Evolutionary conservation across 441 rosid species (phyloP).

Genomic region (Sinapis alba): DNA sequence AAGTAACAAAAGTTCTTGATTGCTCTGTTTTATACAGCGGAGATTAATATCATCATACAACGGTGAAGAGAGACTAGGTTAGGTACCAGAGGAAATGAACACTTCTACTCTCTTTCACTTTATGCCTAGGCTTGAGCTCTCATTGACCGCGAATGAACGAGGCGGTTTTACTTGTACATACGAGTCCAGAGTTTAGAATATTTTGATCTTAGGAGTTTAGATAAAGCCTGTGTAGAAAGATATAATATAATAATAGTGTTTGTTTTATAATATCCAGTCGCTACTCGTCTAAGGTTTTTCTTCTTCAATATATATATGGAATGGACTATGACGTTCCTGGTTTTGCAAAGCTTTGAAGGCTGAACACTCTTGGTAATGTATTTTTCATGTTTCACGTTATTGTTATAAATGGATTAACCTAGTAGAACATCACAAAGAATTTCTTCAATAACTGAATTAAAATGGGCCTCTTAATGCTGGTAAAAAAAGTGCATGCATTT

Average conservation of each 20-base stretch:
- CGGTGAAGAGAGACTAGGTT: slow-evolving; percentile 4
- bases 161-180: slow-evolving; percentile 21
- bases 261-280: not conserved
- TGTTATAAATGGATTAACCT: not conserved
- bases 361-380: not conserved
- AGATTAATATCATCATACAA: slow-evolving; percentile 35
- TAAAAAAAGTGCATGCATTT: not conserved
- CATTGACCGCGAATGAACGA: not conserved
- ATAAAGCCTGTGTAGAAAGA: not conserved
- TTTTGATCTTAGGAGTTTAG: not conserved
- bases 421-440: not conserved
- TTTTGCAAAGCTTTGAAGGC: not conserved
- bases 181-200: not conserved
- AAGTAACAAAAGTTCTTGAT: not conserved
- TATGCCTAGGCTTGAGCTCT: not conserved
- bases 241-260: not conserved
- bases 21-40: slow-evolving; percentile 27
- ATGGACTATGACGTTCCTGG: not conserved
- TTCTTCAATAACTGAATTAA: not conserved
- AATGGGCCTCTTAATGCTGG: not conserved
- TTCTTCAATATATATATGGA: not conserved
- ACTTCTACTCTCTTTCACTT: not conserved
- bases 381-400: not conserved
- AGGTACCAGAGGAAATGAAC: not conserved
- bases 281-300: not conserved